Evolutionary conservation across 129 eudicot species (phyloP).

Genomic region (Helianthus tuberosus): DNA sequence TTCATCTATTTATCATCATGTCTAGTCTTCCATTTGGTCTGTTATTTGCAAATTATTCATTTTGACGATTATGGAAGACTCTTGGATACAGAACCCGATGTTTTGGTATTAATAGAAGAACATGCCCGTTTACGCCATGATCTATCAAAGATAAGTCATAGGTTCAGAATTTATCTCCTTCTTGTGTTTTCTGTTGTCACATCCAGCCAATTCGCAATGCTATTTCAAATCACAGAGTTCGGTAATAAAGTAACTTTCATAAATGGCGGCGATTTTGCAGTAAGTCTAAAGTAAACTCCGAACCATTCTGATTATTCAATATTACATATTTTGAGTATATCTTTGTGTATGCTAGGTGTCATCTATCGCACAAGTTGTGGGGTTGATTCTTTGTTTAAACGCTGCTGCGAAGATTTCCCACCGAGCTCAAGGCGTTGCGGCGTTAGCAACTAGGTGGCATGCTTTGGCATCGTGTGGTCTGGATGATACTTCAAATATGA

Average conservation of each 20-base stretch:
- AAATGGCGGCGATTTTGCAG: slow-evolving; percentile 86
- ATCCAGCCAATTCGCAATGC: slow-evolving; percentile 62
- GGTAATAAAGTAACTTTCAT: slow-evolving; percentile 56
- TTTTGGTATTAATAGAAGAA: slow-evolving; percentile 59
- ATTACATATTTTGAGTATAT: background rate
- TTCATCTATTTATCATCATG: slow-evolving; percentile 66
- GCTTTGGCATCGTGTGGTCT: slow-evolving; percentile 67
- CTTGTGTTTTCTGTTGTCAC: slow-evolving; percentile 70
- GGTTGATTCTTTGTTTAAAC: slow-evolving; percentile 71
- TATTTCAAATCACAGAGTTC: slow-evolving; percentile 63
- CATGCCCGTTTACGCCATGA: slow-evolving; percentile 67
- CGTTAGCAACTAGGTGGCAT: slow-evolving; percentile 81
- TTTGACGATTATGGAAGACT: slow-evolving; percentile 77
- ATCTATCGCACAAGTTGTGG: slow-evolving; percentile 75
- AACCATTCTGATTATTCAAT: slow-evolving; percentile 1
- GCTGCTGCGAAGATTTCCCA: slow-evolving; percentile 91
- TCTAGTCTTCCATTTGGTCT: slow-evolving; percentile 70
- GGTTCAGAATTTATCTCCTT: slow-evolving; percentile 76
- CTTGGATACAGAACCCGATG: slow-evolving; percentile 66
- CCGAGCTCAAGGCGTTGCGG: slow-evolving; percentile 78
- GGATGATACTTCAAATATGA: slow-evolving; percentile 42
- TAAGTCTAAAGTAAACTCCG: slow-evolving; percentile 33
- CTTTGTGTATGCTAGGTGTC: slow-evolving; percentile 51
- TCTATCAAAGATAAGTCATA: slow-evolving; percentile 84
- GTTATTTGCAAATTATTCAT: slow-evolving; percentile 75